Evolutionary conservation across 768 basidiomycete species (phyloP), one percentile per base, ranked within the genome.

Genomic region (Tylopilus plumbeoviolaceoides): DNA sequence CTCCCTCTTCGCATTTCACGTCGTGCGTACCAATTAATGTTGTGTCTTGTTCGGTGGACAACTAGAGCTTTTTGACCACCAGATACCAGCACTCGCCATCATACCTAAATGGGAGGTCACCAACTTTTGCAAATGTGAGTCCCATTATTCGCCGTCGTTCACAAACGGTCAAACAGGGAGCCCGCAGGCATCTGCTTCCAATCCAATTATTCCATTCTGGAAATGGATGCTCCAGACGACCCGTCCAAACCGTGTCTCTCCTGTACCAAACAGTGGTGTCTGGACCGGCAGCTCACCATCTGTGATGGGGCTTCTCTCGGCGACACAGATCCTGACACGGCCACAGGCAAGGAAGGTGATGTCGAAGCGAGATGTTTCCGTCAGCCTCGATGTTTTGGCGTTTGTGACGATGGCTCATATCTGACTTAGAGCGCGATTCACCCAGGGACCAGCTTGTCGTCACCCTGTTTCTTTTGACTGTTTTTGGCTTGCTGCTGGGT

Each of bases 361-460:
- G 91, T 97, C 21, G 92, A 95, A 74, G 92, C 93, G 52, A 78
- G 93, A 67, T 97, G 94, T 77, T 95, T 95, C 74, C 91, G 93
- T 95, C 71, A 64, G 92, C 79, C 49, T 56, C 65, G 65, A 65
- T 63, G 59, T 64, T 60, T 63, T 56, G 61, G 61, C 61, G 62
- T 55, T 61, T 60, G 62, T 68, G 66, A 60, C 59, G 57, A 45
- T 54, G 50, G 48, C 63, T 64, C 50, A 56, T 53, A 55, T 61
- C 49, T 56, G 47, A 54, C 57, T 59, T 70, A 95, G 93, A 95
- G 74, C 83, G 94, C 56, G 93, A 95, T 75, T 94, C 91, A 18
- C 94, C 94, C n/a, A 74, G 93, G 68, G 94, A 97, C 72, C 93
- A 95, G 65, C 77, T 95, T 27, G 87, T 95, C 30, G 94, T 95